Base-by-base conservation (phyloP, 148 eudicot genomes). In the Euryodendron excelsum region DNA sequence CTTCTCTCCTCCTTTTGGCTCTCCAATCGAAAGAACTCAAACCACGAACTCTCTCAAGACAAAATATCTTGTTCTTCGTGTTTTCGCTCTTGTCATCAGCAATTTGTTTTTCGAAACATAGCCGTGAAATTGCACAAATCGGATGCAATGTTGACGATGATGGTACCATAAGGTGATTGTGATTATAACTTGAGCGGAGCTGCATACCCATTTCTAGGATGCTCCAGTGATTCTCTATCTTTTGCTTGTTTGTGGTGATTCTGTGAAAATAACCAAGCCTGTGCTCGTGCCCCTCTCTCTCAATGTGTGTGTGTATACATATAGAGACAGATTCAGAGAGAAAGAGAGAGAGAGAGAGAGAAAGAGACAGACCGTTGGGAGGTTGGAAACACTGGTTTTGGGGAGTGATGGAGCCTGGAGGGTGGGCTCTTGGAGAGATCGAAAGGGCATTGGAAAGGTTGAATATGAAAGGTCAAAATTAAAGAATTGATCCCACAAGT, bases 371-470 rank as follows among this genome's bases (percentile, higher is more conserved):
- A 74, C 71, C 25, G 33, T 65, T 72, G 45, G 25, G 23, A 33
- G 14, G 12, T 5, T 60, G 15, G 13, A 23, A 28, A 60, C 13
- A 18, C 1, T 41, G 15, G 13, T 3, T 56, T 1, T 4, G 27
- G 61, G 11, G 56, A 9, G 45, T 41, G 45, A 3, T 41, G 5
- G 45, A 9, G 25, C 25, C 6, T 20, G 60, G 41, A 60, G 50
- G n/a, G 55, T 0, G 53, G 70, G 48, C 87, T 78, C 56, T 84
- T 78, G 45, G 69, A 1, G 61, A 75, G 55, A 53, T 31, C 45
- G 47, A 84, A 84, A 74, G 77, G 87, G 65, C 87, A 78, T 67
- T 69, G 56, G 53, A 14, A 5, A 48, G 53, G 11, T n/a, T n/a
- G n/a, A n/a, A n/a, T n/a, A n/a, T n/a, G n/a, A n/a, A n/a, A n/a